Evolutionary conservation across 2,329 filamentous ascomycete genomes (phyloP).

Genomic region (Aspergillus fumigatiaffinis): DNA sequence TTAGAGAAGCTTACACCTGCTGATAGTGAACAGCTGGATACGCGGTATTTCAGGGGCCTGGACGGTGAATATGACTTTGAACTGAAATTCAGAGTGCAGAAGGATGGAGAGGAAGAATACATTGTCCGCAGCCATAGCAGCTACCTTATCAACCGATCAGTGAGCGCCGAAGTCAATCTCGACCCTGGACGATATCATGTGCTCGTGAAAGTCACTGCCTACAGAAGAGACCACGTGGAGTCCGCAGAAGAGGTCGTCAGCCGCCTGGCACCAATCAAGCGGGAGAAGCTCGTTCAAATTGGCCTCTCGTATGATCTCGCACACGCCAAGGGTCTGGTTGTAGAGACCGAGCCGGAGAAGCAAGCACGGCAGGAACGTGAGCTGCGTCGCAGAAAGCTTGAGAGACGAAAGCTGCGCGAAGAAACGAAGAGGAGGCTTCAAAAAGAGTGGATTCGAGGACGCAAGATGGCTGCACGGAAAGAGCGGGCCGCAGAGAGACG

Average conservation of each 20-base stretch:
- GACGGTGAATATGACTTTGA: conserved; percentile 55
- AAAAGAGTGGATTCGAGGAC: conserved; percentile 40
- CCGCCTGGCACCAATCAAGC: conserved; percentile 56
- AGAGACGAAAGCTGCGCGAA: conserved; percentile 35
- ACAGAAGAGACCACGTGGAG: conserved; percentile 47
- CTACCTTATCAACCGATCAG: conserved; percentile 65
- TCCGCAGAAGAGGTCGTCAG: conserved; percentile 66
- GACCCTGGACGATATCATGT: conserved; percentile 72
- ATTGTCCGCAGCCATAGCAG: conserved; percentile 54
- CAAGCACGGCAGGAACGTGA: conserved; percentile 35
- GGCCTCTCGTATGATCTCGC: conserved; percentile 46
- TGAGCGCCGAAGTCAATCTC: conserved; percentile 72
- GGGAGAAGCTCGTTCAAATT: conserved; percentile 64
- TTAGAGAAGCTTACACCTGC: background rate
- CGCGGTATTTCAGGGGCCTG: conserved; percentile 57
- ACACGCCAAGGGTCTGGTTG: conserved; percentile 41
- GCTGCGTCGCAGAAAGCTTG: conserved; percentile 28
- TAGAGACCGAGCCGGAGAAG: conserved; percentile 37
- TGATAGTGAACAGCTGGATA: conserved; percentile 46
- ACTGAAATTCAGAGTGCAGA: conserved; percentile 57
- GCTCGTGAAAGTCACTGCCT: conserved; percentile 69
- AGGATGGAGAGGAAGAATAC: conserved; percentile 58
- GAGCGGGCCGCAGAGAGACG: conserved; percentile 29
- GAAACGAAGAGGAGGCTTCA: conserved; percentile 37
- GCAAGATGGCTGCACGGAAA: conserved; percentile 31